These are phyloP conservation scores for Raffaelea arxii DNA, from an alignment of 2,329 filamentous ascomycete species.

Conservation along the genomic window DNA sequence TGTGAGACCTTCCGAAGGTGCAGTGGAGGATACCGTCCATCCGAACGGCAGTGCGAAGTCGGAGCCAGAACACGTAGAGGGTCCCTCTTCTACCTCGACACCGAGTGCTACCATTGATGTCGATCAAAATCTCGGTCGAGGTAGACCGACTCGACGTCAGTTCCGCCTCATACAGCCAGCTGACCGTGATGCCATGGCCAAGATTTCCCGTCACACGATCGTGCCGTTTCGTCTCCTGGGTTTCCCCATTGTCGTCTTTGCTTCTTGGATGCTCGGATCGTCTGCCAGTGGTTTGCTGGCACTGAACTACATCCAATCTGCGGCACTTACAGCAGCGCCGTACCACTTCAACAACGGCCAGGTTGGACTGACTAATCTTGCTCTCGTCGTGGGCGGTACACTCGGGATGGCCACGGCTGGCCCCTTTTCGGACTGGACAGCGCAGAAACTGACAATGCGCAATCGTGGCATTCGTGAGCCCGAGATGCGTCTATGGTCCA, in stretches of 20 bases:
- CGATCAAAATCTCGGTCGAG: constrained; percentile 5
- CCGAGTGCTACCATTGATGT: constrained; percentile 1
- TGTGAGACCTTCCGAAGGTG: too few species aligned
- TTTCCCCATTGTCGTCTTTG: constrained; percentile 22
- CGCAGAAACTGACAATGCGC: constrained; percentile 23
- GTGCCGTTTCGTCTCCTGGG: constrained; percentile 17
- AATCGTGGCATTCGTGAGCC: constrained; percentile 34
- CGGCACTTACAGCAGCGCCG: constrained; percentile 31
- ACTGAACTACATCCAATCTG: constrained; percentile 40
- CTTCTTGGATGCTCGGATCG: constrained; percentile 18
- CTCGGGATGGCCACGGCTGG: constrained; percentile 31
- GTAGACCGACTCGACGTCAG: constrained; percentile 15
- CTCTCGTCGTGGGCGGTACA: constrained; percentile 29
- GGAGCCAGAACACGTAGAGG: too few species aligned
- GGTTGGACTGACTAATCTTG: constrained; percentile 40
- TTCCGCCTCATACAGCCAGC: constrained; percentile 16
- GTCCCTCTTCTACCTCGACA: constrained; percentile 3
- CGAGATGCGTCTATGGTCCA: constrained; percentile 34
- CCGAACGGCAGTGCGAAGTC: neutral
- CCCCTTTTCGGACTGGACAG: constrained; percentile 31
- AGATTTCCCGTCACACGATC: constrained; percentile 18
- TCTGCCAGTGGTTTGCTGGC: constrained; percentile 29
- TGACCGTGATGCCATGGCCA: constrained; percentile 14
- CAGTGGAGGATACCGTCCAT: neutral
- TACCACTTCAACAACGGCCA: constrained; percentile 32